These are phyloP conservation scores for Sarcomyxa edulis DNA, from an alignment of 768 basidiomycete genomes.

Conservation along the genomic window DNA sequence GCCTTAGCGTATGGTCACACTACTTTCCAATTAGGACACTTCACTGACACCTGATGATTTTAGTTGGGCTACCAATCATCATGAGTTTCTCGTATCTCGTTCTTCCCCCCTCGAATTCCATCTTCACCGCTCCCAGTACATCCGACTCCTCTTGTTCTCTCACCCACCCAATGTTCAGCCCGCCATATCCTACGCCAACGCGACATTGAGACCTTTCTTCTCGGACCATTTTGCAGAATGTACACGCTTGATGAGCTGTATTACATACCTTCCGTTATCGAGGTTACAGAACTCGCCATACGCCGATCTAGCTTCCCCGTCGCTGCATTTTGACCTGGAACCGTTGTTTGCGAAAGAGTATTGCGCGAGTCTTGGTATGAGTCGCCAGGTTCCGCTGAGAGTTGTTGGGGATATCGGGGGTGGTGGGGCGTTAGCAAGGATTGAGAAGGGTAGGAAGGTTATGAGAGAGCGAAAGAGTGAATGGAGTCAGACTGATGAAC, in stretches of 20 bases:
- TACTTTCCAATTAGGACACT: slow-evolving; percentile 7
- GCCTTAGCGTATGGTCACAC: slow-evolving; percentile 49
- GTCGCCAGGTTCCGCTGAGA: slow-evolving; percentile 79
- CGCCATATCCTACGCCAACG: slow-evolving; percentile 74
- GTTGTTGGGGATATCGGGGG: slow-evolving; percentile 93
- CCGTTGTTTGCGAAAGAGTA: slow-evolving; percentile 87
- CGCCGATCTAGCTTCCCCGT: slow-evolving; percentile 64
- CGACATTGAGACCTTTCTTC: slow-evolving; percentile 60
- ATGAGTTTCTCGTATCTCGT: slow-evolving; percentile 57
- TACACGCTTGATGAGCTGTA: slow-evolving; percentile 61
- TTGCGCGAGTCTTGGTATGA: slow-evolving; percentile 83
- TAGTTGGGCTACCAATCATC: slow-evolving; percentile 78
- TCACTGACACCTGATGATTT: slow-evolving; percentile 5
- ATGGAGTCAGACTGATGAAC: slow-evolving; percentile 85
- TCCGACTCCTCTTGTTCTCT: slow-evolving; percentile 66
- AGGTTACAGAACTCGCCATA: slow-evolving; percentile 70
- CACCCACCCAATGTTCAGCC: slow-evolving; percentile 49
- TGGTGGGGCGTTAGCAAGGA: slow-evolving; percentile 83
- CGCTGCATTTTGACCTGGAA: slow-evolving; percentile 73
- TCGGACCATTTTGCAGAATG: slow-evolving; percentile 58
- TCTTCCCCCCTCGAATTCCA: slow-evolving; percentile 84
- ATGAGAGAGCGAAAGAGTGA: slow-evolving; percentile 92
- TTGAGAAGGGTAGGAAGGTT: slow-evolving; percentile 91
- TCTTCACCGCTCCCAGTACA: slow-evolving; percentile 87
- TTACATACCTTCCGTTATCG: slow-evolving; percentile 65